Evolutionary conservation across 2,329 filamentous ascomycete genomes (phyloP).

Genomic region (Sphaerulina populicola): DNA sequence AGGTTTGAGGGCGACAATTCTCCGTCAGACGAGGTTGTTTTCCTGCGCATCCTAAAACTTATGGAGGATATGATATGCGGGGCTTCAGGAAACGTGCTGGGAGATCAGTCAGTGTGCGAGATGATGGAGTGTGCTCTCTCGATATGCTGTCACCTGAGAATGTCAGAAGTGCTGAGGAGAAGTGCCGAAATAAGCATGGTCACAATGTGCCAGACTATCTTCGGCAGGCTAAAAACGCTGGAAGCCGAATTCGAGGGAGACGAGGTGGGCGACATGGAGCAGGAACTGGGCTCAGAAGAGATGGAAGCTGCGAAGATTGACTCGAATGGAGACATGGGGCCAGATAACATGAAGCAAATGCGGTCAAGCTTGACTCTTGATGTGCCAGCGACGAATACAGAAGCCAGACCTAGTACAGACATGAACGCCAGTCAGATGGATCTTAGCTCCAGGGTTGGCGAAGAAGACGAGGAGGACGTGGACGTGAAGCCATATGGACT

Average conservation of each 20-base stretch:
- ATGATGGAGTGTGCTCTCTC: constrained; percentile 98
- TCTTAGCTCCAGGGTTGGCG: constrained; percentile 29
- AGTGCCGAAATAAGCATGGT: constrained; percentile 97
- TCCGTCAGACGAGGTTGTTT: constrained; percentile 87
- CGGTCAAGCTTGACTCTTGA: constrained; percentile 55
- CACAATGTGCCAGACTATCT: constrained; percentile 98
- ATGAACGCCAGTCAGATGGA: constrained; percentile 40
- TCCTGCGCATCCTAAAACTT: constrained; percentile 85
- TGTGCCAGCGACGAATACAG: constrained; percentile 28
- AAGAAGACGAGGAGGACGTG: constrained; percentile 38
- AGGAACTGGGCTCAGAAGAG: constrained; percentile 54
- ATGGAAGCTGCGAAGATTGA: constrained; percentile 71
- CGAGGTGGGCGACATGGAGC: constrained; percentile 58
- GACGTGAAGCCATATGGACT: constrained; percentile 82
- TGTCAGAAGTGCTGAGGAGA: constrained; percentile 81
- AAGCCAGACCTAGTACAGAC: constrained; percentile 31
- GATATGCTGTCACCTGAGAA: constrained; percentile 88
- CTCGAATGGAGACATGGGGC: constrained; percentile 38
- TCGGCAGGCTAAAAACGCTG: constrained; percentile 80
- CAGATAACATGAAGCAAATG: constrained; percentile 35
- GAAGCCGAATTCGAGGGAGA: constrained; percentile 56
- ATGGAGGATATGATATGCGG: constrained; percentile 99
- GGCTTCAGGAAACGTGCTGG: constrained; percentile 83
- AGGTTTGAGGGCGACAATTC: constrained; percentile 95
- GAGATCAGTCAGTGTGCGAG: constrained; percentile 95